Evolutionary conservation across 768 basidiomycete genomes (phyloP).

Genomic region (Termitomyces eurrhizus): DNA sequence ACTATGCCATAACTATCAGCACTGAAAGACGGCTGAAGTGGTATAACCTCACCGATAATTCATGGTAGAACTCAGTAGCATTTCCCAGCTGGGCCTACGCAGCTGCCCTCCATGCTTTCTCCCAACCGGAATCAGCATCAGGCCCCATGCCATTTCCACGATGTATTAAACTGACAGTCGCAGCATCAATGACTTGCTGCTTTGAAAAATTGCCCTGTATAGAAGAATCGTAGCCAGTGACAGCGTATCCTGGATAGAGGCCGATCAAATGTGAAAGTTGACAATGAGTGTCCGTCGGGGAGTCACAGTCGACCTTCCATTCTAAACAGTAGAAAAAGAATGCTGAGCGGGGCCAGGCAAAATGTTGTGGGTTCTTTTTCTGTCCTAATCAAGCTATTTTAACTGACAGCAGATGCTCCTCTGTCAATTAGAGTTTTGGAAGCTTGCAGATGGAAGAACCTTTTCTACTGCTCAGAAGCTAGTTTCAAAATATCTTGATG

Average conservation of each 20-base stretch:
- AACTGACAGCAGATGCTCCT: too few species aligned
- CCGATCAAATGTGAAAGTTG: slow-evolving; percentile 78
- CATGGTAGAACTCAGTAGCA: slow-evolving; percentile 54
- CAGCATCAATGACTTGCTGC: slow-evolving; percentile 52
- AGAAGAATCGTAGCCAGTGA: slow-evolving; percentile 47
- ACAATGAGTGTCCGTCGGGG: slow-evolving; percentile 61
- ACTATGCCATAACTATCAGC: slow-evolving; percentile 33
- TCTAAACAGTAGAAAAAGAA: slow-evolving; percentile 38
- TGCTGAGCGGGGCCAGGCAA: too few species aligned
- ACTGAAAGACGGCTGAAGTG: not conserved
- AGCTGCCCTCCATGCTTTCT: slow-evolving; percentile 76
- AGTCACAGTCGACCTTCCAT: slow-evolving; percentile 76
- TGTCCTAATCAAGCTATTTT: too few species aligned
- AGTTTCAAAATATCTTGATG: too few species aligned
- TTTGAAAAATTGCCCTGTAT: slow-evolving; percentile 52
- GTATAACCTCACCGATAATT: slow-evolving; percentile 49
- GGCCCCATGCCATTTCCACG: slow-evolving; percentile 70
- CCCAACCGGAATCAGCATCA: slow-evolving; percentile 76
- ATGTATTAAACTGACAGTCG: slow-evolving; percentile 55
- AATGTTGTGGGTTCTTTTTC: too few species aligned
- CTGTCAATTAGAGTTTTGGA: too few species aligned
- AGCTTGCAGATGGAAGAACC: too few species aligned
- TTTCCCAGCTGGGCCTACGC: slow-evolving; percentile 69
- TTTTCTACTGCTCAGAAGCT: too few species aligned
- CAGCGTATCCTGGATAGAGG: slow-evolving; percentile 72